These are phyloP conservation scores for Centella asiatica DNA, from an alignment of 129 eudicot genomes.

Conservation along the genomic window DNA sequence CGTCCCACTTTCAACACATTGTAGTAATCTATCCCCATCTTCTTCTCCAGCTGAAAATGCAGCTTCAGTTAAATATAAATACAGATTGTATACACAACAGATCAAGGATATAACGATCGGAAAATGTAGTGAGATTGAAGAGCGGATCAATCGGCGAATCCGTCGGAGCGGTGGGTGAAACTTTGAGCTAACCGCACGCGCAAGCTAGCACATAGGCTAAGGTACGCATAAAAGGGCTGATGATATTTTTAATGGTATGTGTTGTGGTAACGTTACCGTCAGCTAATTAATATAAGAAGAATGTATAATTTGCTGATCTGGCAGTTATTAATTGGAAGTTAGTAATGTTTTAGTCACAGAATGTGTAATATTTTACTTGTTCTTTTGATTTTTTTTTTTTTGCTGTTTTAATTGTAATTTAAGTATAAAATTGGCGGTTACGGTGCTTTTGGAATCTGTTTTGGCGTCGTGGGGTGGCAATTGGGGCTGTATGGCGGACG, in stretches of 20 bases:
- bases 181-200: background rate
- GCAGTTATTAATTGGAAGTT: background rate
- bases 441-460: constrained; percentile 18
- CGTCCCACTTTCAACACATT: constrained; percentile 49
- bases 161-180: constrained; percentile 43
- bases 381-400: background rate
- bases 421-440: background rate
- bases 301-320: background rate
- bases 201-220: background rate
- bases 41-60: background rate
- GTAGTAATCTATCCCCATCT: constrained; percentile 88
- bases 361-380: constrained; percentile 12
- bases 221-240: background rate
- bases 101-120: too few relatives aligned
- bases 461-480: constrained; percentile 28
- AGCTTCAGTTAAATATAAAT: background rate
- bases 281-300: background rate
- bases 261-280: background rate
- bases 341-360: constrained; percentile 13
- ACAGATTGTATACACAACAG: background rate
- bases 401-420: too few relatives aligned
- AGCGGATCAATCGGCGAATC: constrained; percentile 11
- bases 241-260: background rate
- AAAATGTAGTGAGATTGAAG: background rate
- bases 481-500: background rate